Evolutionary conservation across 225 moss, liverwort and hornwort genomes (phyloP), one percentile per base, ranked within the genome.

Genomic region (Ulota crispa): DNA sequence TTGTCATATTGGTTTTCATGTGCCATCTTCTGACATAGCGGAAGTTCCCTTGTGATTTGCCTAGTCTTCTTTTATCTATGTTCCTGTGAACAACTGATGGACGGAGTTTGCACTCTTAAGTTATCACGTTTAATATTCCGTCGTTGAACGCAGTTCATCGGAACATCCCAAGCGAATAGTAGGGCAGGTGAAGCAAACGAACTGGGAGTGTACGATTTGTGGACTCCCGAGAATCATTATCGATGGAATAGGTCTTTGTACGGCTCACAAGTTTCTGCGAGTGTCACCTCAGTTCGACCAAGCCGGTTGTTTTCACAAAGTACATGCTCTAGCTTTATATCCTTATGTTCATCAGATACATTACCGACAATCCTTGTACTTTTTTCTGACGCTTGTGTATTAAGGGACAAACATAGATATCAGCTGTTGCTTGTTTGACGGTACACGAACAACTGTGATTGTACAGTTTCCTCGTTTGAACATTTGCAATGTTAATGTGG

Each of bases 201-300:
- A 26, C 56, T 93, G 45, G 93, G 94, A 65, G 90, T 99, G 34
- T 70, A 21, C 59, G 94, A 96, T 77, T 88, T 99, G 32, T 99
- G 98, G 98, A 99, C 98, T 78, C 98, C 95, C 12, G 94, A 96
- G 73, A 96, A 99, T 80, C 98, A 96, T 75, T 96, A 96, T 85
- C 92, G 94, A 78, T 99, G 98, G 98, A 86, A 84, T 56, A 85
- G 41, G 68, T 99, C 98, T 85, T 90, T 91, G 90, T 99, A 99
- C 82, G 91, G 98, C 42, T 86, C 87, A 62, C 85, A 96, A 68
- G 60, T 92, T 73, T 93, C 96, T 73, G 90, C 93, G 31, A 92
- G 84, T 78, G 93, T 94, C 41, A 86, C 53, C 63, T 24, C 90
- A 73, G 80, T 96, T 75, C 88, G 92, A 64, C 84, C 83, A 84